These are phyloP conservation scores for Terana coerulea DNA, from an alignment of 768 basidiomycete species.

Conservation along the genomic window DNA sequence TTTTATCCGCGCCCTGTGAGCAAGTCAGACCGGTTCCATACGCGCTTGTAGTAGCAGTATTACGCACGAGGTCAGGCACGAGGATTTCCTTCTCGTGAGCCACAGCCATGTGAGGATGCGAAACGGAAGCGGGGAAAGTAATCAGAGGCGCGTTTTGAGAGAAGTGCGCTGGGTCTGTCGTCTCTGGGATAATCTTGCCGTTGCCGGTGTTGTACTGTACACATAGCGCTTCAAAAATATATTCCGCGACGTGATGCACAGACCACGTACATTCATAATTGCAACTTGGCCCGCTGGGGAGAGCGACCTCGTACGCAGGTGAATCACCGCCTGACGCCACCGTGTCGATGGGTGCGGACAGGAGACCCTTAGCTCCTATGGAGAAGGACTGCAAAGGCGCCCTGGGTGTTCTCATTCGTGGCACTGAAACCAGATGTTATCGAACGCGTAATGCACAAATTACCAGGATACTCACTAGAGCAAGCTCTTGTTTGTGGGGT, in stretches of 20 bases:
- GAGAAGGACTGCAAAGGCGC: constrained; percentile 56
- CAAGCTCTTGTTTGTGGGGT: constrained; percentile 53
- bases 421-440: constrained; percentile 37
- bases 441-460: not conserved
- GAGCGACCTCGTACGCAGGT: constrained; percentile 48
- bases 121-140: constrained; percentile 47
- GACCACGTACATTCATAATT: constrained; percentile 51
- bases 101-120: constrained; percentile 63
- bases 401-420: constrained; percentile 46
- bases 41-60: not conserved
- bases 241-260: not conserved
- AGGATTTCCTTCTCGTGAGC: constrained; percentile 54
- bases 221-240: not conserved
- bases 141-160: constrained; percentile 35
- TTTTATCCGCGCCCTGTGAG: constrained; percentile 57
- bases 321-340: constrained; percentile 44
- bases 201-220: constrained; percentile 51
- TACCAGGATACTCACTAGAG: constrained; percentile 47
- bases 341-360: constrained; percentile 44
- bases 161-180: constrained; percentile 32
- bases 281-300: constrained; percentile 54
- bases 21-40: not conserved
- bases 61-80: constrained; percentile 59
- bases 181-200: constrained; percentile 48
- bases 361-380: constrained; percentile 39